Conservation (phyloP, 2,329 filamentous ascomycete genomes). For the Pseudocercospora fijiensis region DNA sequence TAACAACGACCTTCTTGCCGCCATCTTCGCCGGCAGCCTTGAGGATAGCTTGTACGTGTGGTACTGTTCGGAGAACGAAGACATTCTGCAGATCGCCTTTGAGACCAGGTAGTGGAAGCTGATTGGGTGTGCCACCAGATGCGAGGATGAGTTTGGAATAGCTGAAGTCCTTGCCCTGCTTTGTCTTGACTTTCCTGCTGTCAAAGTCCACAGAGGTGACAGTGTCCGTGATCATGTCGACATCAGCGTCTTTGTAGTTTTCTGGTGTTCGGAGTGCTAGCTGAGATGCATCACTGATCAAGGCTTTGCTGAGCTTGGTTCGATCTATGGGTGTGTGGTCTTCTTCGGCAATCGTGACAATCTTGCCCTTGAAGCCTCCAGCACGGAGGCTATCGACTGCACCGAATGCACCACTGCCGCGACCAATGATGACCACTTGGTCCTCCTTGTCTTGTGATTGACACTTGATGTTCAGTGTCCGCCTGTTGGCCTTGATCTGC, state of each 20-base stretch:
- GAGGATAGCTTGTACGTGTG: conserved; percentile 75
- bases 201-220: conserved; percentile 76
- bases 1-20: conserved; percentile 85
- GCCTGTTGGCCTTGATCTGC: conserved; percentile 71
- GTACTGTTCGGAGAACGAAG: conserved; percentile 76
- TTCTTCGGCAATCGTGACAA: conserved; percentile 83
- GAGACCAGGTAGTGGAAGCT: conserved; percentile 78
- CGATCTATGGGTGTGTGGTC: conserved; percentile 80
- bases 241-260: conserved; percentile 68
- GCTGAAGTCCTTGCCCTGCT: conserved; percentile 65
- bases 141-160: conserved; percentile 91
- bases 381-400: conserved; percentile 79
- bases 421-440: conserved; percentile 81
- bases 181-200: conserved; percentile 70
- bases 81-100: conserved; percentile 79
- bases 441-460: conserved; percentile 57
- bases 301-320: conserved; percentile 91
- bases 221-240: conserved; percentile 54
- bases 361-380: conserved; percentile 72
- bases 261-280: conserved; percentile 72
- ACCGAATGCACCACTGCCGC: conserved; percentile 78
- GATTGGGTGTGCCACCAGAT: conserved; percentile 75
- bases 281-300: conserved; percentile 78
- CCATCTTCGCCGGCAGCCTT: conserved; percentile 73
- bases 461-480: conserved; percentile 73